Evolutionary conservation across 2,329 filamentous ascomycete genomes (phyloP), one percentile per base, ranked within the genome.

Genomic region (Aspergillus proliferans): DNA sequence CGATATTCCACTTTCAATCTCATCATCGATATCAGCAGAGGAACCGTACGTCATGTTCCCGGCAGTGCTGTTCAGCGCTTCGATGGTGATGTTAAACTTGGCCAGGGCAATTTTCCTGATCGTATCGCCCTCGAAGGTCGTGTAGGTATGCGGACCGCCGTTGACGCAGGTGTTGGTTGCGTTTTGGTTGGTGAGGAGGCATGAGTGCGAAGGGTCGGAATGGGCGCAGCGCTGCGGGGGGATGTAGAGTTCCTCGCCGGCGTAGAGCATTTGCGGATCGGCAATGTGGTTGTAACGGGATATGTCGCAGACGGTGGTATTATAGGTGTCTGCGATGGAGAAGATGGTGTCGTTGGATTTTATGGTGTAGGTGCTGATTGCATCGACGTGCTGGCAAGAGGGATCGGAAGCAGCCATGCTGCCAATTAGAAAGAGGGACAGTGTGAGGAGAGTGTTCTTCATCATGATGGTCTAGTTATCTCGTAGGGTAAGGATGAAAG

Each of bases 111-210:
- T 51, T 10, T 45, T 47, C 9, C 40, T 42, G 12, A 51, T 30
- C 7, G 51, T 53, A n/a, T 51, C 48, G 14, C 48, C 48, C 8
- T 43, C 22, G 12, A 53, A 49, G 6, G 44, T 53, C 12, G 19
- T 45, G 40, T 51, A 51, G 26, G 45, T 44, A 18, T 47, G 46
- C n/a, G 46, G 51, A 2, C 46, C 51, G n/a, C 46, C 49, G 15
- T 39, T 43, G 24, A 49, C 24, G 10, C 47, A 52, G n/a, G 22
- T 44, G 12, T 33, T 40, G 4, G 47, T 49, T 8, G 47, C 39
- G 38, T 47, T 47, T 28, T 49, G 43, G 8, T 15, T 24, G 6
- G 19, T 49, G 21, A 52, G 36, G 3, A 51, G 28, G 33, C 49
- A 51, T 21, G 46, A 45, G n/a, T 5, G 41, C 42, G 26, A 45